These are phyloP conservation scores for Podaxis sp. DNA, from an alignment of 768 basidiomycete genomes.

Conservation along the genomic window DNA sequence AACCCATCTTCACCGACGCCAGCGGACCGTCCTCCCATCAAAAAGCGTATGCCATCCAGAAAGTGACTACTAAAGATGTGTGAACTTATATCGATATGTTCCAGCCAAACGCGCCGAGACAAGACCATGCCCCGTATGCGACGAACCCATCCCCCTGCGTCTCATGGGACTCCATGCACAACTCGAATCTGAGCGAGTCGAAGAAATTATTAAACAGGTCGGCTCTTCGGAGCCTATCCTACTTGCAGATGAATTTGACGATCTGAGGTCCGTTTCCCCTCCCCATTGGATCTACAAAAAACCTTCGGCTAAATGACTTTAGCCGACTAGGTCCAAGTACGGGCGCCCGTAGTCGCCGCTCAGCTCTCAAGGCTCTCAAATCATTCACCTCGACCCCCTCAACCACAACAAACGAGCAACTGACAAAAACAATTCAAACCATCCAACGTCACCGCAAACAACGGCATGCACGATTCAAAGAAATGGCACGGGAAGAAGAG, in stretches of 20 bases:
- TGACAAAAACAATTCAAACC: slow-evolving; percentile 55
- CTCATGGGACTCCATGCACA: slow-evolving; percentile 64
- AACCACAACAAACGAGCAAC: slow-evolving; percentile 25
- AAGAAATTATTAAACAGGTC: slow-evolving; percentile 62
- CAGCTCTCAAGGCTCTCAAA: slow-evolving; percentile 41
- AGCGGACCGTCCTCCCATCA: not conserved
- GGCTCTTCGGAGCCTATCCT: slow-evolving; percentile 59
- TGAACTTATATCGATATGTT: not conserved
- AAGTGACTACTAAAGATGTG: not conserved
- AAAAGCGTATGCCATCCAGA: slow-evolving; percentile 8
- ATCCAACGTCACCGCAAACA: slow-evolving; percentile 71
- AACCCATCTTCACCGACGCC: not conserved
- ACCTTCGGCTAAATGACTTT: slow-evolving; percentile 2
- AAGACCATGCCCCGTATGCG: slow-evolving; percentile 71
- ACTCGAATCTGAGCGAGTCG: slow-evolving; percentile 68
- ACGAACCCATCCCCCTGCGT: slow-evolving; percentile 69
- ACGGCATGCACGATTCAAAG: slow-evolving; percentile 65
- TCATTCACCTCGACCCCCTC: slow-evolving; percentile 25
- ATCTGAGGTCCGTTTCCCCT: slow-evolving; percentile 43
- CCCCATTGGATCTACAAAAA: not conserved
- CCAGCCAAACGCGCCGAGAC: slow-evolving; percentile 76
- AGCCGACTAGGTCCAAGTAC: slow-evolving; percentile 31
- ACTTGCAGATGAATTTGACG: slow-evolving; percentile 43
- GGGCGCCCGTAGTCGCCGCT: slow-evolving; percentile 36
- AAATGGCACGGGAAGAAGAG: slow-evolving; percentile 64